Evolutionary conservation across 129 eudicot genomes (phyloP).

Genomic region (Mikania micrantha): DNA sequence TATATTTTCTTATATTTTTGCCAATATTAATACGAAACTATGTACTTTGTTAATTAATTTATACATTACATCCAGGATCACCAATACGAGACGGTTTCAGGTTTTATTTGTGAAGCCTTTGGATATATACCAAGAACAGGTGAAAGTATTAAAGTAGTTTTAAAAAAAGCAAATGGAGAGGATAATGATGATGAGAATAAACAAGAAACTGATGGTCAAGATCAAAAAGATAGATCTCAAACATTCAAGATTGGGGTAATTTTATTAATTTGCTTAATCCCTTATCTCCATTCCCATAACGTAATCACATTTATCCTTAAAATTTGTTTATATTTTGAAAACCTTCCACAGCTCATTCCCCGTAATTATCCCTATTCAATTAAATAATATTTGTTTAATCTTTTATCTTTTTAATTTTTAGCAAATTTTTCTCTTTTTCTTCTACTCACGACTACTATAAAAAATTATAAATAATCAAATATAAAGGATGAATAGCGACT

Average conservation of each 20-base stretch:
- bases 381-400: no score
- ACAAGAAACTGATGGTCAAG: slow-evolving; percentile 35
- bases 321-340: no score
- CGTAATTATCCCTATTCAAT: no score
- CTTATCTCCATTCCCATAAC: no score
- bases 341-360: no score
- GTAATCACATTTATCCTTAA: no score
- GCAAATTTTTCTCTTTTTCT: no score
- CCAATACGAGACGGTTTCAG: slow-evolving; percentile 73
- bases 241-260: slow-evolving; percentile 57
- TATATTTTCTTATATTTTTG: not conserved
- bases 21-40: not conserved
- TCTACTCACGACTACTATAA: no score
- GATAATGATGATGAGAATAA: slow-evolving; percentile 34
- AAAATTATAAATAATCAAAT: no score
- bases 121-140: slow-evolving; percentile 80
- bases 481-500: no score
- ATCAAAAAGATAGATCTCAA: slow-evolving; percentile 42
- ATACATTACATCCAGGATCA: slow-evolving; percentile 39
- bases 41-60: not conserved
- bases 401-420: no score
- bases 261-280: not conserved
- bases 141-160: slow-evolving; percentile 53
- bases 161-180: slow-evolving; percentile 42
- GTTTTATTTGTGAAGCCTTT: slow-evolving; percentile 62